phyloP scores from a whole-genome alignment of 1,139 yeast genomes.

The Candida labiduridarum region DNA sequence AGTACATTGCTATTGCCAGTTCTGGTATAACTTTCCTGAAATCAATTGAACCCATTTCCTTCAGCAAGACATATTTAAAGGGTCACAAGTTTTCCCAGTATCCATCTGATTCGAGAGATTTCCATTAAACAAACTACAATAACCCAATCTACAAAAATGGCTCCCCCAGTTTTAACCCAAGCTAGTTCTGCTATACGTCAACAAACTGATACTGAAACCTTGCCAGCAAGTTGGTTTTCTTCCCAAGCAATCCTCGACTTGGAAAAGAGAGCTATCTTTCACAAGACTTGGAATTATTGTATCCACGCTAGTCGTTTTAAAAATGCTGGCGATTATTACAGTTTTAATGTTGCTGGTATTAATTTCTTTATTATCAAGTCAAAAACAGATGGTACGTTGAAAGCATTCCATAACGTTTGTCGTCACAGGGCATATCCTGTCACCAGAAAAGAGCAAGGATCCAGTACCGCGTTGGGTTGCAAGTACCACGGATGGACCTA shows the following conservation, averaged over 20 bases:
- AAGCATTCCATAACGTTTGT: constrained; percentile 65
- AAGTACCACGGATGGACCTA: constrained; percentile 70
- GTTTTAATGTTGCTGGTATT: constrained; percentile 53
- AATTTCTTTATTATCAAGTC: constrained; percentile 59
- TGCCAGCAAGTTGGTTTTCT: constrained; percentile 70
- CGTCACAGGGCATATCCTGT: constrained; percentile 68
- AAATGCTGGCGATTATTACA: constrained; percentile 59
- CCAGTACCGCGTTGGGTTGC: constrained; percentile 58
- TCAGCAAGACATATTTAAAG: background rate
- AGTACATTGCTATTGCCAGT: background rate
- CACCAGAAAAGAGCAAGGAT: constrained; percentile 59
- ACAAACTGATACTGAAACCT: constrained; percentile 55
- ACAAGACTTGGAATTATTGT: constrained; percentile 57
- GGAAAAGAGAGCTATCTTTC: constrained; percentile 58
- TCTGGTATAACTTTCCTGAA: background rate
- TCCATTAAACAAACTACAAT: background rate
- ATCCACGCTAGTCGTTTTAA: constrained; percentile 52
- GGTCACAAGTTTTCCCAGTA: background rate
- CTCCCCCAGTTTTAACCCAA: constrained; percentile 7
- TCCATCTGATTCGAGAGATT: background rate
- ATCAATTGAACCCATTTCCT: background rate
- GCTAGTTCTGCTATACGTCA: background rate
- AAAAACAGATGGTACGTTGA: constrained; percentile 49
- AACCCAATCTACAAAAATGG: constrained; percentile 2
- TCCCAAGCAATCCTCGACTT: constrained; percentile 58